Base-by-base conservation (phyloP, 371 early-diverging fungal genomes). In the Smittium culicis region DNA sequence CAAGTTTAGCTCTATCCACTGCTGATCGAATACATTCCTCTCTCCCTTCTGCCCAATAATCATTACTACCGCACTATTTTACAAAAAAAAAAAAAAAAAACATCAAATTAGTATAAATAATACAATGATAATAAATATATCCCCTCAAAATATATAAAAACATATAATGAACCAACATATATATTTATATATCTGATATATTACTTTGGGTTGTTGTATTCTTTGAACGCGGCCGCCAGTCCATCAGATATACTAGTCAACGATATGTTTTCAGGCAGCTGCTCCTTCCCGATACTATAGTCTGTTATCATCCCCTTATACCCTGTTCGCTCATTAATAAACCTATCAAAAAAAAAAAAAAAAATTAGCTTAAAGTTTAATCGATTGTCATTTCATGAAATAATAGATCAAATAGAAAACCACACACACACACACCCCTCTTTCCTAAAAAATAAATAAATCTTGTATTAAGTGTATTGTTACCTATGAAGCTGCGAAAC, bases 21-120 rank as follows among this genome's bases (percentile, higher is more conserved):
- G 86, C 74, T 98, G 98, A 74, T 98, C 98, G 75, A 88, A 93
- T 14, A 84, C 83, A 71, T 98, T 98, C 45, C 93, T 82, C 75
- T 98, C 98, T n/a, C 81, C 84, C 20, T 93, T 90, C 72, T 95
- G 96, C 20, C 90, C 86, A 45, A 98, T 83, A 87, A 96, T 90
- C 64, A 90, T 74, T 0, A 92, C 88, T 59, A 86, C 81, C 1
- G 96, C 89, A 54, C 92, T 92, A 74, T 75, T 20, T n/a, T n/a
- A n/a, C n/a, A n/a, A n/a, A n/a, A n/a, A n/a, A n/a, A n/a, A n/a
- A n/a, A n/a, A n/a, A n/a, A n/a, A n/a, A n/a, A n/a, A n/a, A n/a
- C n/a, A n/a, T n/a, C n/a, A n/a, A n/a, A n/a, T 33, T 29, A 66
- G 34, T 59, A 32, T 35, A 34, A 34, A n/a, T n/a, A n/a, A n/a